Conservation (phyloP, 2,329 filamentous ascomycete genomes). For the Ciborinia camelliae region DNA sequence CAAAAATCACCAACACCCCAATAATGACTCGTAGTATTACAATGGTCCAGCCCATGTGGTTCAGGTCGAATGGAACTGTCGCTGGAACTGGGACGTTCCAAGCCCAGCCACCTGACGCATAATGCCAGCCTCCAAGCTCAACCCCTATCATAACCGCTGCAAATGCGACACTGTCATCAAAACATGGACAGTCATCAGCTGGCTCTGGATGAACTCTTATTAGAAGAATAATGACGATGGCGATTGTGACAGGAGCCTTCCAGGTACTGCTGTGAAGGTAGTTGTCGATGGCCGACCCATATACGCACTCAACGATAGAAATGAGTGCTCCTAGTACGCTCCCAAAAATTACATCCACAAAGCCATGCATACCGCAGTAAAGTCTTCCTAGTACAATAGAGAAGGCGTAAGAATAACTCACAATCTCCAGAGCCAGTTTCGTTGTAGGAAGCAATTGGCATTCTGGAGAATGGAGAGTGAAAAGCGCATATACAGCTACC, state of each 20-base stretch:
- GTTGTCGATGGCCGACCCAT: constrained; percentile 60
- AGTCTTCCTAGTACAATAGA: constrained; percentile 89
- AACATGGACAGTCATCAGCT: constrained; percentile 94
- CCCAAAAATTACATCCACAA: constrained; percentile 83
- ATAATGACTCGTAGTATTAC: constrained; percentile 67
- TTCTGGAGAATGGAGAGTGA: constrained; percentile 64
- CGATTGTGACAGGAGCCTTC: constrained; percentile 60
- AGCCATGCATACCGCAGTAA: constrained; percentile 99
- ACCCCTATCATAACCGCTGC: constrained; percentile 84
- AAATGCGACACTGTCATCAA: constrained; percentile 93
- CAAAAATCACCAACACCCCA: constrained; percentile 79
- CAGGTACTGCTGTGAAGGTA: constrained; percentile 66
- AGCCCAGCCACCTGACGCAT: constrained; percentile 45
- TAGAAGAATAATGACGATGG: constrained; percentile 66
- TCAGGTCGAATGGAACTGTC: constrained; percentile 60
- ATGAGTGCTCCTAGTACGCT: constrained; percentile 69
- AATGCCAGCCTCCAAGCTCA: constrained; percentile 81
- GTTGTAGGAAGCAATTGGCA: constrained; percentile 57
- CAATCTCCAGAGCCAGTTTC: constrained; percentile 59
- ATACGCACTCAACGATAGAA: constrained; percentile 57
- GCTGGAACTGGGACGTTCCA: constrained; percentile 53
- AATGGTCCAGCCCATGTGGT: constrained; percentile 61
- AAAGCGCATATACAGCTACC: constrained; percentile 79
- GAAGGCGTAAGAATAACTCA: constrained; percentile 78
- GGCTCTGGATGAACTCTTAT: constrained; percentile 93